phyloP scores from a whole-genome alignment of 805 yeast species.

The Lipomyces spencermartinsiae region DNA sequence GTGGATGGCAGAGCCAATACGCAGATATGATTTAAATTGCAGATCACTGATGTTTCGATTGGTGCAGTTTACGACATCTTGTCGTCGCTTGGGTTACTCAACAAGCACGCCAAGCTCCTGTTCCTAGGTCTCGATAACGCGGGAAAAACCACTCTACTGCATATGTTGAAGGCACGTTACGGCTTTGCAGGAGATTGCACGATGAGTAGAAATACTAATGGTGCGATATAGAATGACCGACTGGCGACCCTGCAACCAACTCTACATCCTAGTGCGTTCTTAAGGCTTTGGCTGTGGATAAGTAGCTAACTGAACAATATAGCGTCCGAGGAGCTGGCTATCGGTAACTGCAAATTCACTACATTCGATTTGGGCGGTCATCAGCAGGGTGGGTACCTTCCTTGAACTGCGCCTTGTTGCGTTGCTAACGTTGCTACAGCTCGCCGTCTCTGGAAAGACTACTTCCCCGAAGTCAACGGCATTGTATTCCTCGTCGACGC shows the following conservation, averaged over 20 bases:
- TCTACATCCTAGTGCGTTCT: conserved; percentile 73
- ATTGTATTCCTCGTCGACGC: conserved; percentile 96
- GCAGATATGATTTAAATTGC: neutral
- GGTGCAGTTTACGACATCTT: conserved; percentile 71
- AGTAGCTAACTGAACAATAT: conserved; percentile 8
- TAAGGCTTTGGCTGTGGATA: neutral
- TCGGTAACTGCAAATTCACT: conserved; percentile 95
- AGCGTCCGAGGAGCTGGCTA: conserved; percentile 96
- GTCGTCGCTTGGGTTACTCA: conserved; percentile 82
- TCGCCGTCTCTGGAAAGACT: conserved; percentile 98
- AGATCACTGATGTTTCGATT: neutral
- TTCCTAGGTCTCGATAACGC: conserved; percentile 98
- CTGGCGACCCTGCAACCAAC: conserved; percentile 98
- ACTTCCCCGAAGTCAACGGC: conserved; percentile 99
- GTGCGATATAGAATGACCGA: conserved; percentile 72
- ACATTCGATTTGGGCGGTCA: conserved; percentile 99
- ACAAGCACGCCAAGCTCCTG: conserved; percentile 94
- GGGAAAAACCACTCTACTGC: conserved; percentile 90
- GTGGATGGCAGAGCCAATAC: neutral
- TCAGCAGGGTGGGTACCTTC: conserved; percentile 58
- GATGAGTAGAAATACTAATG: neutral
- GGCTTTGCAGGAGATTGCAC: neutral
- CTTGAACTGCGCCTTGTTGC: neutral
- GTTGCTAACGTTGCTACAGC: conserved; percentile 52
- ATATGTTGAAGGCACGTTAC: conserved; percentile 63